Conservation (phyloP, 306 rosid species). For the cucumber (Cucumis sativus) region DNA sequence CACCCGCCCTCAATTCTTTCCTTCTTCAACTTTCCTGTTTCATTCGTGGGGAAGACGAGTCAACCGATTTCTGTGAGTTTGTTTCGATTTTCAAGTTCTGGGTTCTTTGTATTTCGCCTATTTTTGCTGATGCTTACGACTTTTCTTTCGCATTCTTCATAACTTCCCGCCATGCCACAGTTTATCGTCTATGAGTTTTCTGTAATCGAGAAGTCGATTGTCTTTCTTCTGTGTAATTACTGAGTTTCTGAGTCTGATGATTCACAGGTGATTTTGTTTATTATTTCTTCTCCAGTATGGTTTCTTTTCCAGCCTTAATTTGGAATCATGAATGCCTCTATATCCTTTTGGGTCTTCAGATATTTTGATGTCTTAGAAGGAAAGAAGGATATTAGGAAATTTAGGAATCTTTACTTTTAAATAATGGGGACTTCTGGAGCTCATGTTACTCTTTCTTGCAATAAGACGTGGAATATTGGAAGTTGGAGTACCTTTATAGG, state of each 20-base stretch:
- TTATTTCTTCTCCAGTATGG: not conserved
- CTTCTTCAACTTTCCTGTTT: not conserved
- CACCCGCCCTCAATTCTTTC: not conserved
- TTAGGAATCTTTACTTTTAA: not conserved
- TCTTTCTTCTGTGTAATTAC: not conserved
- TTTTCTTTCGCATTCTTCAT: not conserved
- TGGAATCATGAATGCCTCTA: not conserved
- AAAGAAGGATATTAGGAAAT: not conserved
- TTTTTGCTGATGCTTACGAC: not conserved
- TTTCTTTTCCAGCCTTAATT: not conserved
- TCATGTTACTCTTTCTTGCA: not conserved
- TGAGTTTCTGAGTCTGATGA: not conserved
- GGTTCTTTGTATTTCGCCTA: not conserved
- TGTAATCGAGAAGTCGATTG: not conserved
- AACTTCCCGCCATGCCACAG: not conserved
- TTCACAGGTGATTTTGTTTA: not conserved
- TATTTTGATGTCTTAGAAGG: not conserved
- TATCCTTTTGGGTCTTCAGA: not conserved
- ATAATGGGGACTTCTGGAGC: not conserved
- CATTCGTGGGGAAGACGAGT: not conserved
- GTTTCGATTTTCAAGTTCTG: not conserved
- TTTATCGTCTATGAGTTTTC: not conserved
- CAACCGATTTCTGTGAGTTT: not conserved
- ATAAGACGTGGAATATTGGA: not conserved
- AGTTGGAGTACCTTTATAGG: not conserved